Conservation (phyloP, 768 basidiomycete genomes). For the Candolleomyces aberdarensis region DNA sequence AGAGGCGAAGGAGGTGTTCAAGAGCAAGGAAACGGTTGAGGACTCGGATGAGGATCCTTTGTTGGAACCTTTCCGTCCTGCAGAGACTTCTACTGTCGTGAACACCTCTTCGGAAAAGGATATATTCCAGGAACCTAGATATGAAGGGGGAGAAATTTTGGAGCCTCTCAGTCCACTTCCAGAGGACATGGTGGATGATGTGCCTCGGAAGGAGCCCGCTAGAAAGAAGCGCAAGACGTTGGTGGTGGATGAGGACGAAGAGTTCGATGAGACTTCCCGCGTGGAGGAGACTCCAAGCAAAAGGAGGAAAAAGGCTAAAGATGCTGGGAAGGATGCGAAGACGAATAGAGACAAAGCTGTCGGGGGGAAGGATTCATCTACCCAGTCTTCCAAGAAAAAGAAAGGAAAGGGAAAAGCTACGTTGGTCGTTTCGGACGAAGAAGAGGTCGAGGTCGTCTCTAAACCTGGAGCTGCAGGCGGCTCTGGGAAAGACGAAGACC, state of each 20-base stretch:
- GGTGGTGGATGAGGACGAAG: constrained; percentile 7
- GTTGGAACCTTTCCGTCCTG: background rate
- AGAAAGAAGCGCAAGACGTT: constrained; percentile 18
- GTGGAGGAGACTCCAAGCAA: constrained; percentile 6
- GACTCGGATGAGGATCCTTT: constrained; percentile 23
- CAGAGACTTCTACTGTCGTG: background rate
- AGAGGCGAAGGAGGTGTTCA: constrained; percentile 32
- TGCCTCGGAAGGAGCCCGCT: background rate
- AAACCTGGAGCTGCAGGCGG: constrained; percentile 9
- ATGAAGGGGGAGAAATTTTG: background rate
- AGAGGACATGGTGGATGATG: background rate
- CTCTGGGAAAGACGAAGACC: constrained; percentile 9
- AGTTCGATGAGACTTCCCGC: background rate
- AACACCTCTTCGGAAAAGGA: background rate
- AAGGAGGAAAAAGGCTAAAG: constrained; percentile 23
- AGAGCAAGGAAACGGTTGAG: constrained; percentile 43
- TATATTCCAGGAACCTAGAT: background rate
- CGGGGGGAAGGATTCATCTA: background rate
- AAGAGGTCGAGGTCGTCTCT: constrained; percentile 20
- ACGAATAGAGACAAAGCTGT: background rate
- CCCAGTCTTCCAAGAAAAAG: constrained; percentile 8
- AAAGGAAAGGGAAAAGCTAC: constrained; percentile 22
- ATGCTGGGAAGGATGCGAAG: background rate
- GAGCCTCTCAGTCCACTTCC: background rate
- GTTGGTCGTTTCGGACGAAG: constrained; percentile 28